These are phyloP conservation scores for Tetragonia tetragonoides DNA, from an alignment of 148 eudicot species.

Conservation along the genomic window DNA sequence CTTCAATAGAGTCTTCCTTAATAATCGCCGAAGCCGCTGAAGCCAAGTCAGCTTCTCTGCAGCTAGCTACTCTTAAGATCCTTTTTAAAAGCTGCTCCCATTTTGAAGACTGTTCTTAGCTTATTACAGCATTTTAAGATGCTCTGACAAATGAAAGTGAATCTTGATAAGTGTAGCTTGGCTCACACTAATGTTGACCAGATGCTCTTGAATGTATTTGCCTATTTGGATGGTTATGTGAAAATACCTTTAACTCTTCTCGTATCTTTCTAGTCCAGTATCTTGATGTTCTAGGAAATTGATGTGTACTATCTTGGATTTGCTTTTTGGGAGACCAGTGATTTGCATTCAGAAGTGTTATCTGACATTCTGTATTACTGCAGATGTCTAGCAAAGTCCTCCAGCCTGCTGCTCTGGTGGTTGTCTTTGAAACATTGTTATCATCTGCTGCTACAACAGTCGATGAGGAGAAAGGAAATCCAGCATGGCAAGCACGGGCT, in stretches of 20 bases:
- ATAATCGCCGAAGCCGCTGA: too few relatives aligned
- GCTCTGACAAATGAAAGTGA: too few relatives aligned
- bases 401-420: slow-evolving; percentile 72
- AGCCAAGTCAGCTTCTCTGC: too few relatives aligned
- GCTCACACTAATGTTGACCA: too few relatives aligned
- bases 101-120: too few relatives aligned
- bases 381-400: slow-evolving; percentile 99
- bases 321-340: neutral
- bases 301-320: neutral
- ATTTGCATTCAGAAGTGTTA: neutral
- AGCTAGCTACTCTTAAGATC: too few relatives aligned
- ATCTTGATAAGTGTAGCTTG: too few relatives aligned
- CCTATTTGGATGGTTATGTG: neutral
- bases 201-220: too few relatives aligned
- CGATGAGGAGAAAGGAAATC: slow-evolving; percentile 98
- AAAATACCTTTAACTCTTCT: too few relatives aligned
- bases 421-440: slow-evolving; percentile 74
- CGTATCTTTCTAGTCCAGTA: neutral
- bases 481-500: slow-evolving; percentile 98
- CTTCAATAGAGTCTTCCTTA: too few relatives aligned
- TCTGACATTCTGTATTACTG: slow-evolving; percentile 17
- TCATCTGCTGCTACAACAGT: slow-evolving; percentile 97
- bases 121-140: too few relatives aligned
- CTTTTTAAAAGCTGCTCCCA: too few relatives aligned
- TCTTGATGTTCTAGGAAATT: neutral